Evolutionary conservation across 2,329 filamentous ascomycete species (phyloP).

Genomic region (Colletotrichum sp.): DNA sequence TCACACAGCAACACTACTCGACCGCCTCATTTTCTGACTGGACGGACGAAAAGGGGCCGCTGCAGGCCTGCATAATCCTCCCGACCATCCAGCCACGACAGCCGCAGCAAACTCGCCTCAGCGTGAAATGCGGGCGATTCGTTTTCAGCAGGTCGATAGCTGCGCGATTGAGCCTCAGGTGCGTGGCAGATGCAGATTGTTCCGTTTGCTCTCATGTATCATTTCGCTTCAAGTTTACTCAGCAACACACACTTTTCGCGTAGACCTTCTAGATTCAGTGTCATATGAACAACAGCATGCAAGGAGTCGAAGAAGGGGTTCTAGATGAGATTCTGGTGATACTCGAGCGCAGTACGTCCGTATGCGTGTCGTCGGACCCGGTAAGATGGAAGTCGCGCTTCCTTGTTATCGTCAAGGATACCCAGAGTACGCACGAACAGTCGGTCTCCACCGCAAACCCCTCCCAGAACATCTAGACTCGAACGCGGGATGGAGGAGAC

Average conservation of each 20-base stretch:
- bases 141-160: background rate
- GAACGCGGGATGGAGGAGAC: background rate
- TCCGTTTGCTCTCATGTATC: background rate
- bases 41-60: background rate
- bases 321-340: background rate
- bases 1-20: background rate
- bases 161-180: background rate
- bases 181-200: background rate
- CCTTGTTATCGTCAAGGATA: background rate
- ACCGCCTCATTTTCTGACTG: constrained; percentile 7
- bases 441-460: background rate
- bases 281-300: background rate
- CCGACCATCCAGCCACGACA: background rate
- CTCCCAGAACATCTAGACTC: background rate
- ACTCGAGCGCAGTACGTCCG: background rate
- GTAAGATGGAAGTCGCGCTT: background rate
- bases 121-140: background rate
- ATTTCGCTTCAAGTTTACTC: background rate
- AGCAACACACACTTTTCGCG: background rate
- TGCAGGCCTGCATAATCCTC: background rate
- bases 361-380: background rate
- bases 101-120: background rate
- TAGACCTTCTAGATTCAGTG: background rate
- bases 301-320: background rate
- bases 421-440: background rate